Evolutionary conservation across 2,329 filamentous ascomycete species (phyloP), one percentile per base, ranked within the genome.

Genomic region (Botrytis porri): DNA sequence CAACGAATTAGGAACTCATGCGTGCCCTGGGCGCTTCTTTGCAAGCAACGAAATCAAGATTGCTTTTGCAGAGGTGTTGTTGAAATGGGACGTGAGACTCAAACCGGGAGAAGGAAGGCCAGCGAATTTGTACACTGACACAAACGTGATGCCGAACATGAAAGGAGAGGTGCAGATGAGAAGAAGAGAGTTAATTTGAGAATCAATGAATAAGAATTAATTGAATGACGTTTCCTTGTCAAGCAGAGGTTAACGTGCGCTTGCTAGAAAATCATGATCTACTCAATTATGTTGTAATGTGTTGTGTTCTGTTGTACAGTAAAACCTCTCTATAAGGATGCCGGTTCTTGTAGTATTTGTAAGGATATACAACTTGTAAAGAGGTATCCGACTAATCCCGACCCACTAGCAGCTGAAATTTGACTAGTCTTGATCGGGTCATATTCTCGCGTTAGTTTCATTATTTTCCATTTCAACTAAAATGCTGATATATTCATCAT

Each of bases 41-140:
- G 81, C 81, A 20, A 80, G 79, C 43, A 80, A 81, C 48, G 79
- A 82, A 75, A 78, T 83, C 64, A 83, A 83, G 79, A 76, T 82
- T 54, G 59, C 78, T 29, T 72, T 82, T 14, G 72, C 74, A 41
- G 76, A 79, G 43, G 37, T 82, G 1, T 51, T 82, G 35, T 62
- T 81, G 70, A 79, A 80, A 73, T 82, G 80, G 71, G 81, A 82
- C 70, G 45, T 73, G 29, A 69, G 67, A 48, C n/a, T 76, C 5
- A 69, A 98, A 86, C 76, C 93, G 97, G 74, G 94, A 91, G 61
- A 74, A 32, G 54, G 29, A 63, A 76, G 90, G 95, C 65, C 87
- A 87, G 14, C 97, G 83, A 75, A 0, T 35, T 20, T 43, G 25
- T 71, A 29, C 7, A 70, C 37, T 4, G 57, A 71, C 8, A 63